Conservation (phyloP, 225 moss, liverwort and hornwort species). For the Sphagnum tenellum region DNA sequence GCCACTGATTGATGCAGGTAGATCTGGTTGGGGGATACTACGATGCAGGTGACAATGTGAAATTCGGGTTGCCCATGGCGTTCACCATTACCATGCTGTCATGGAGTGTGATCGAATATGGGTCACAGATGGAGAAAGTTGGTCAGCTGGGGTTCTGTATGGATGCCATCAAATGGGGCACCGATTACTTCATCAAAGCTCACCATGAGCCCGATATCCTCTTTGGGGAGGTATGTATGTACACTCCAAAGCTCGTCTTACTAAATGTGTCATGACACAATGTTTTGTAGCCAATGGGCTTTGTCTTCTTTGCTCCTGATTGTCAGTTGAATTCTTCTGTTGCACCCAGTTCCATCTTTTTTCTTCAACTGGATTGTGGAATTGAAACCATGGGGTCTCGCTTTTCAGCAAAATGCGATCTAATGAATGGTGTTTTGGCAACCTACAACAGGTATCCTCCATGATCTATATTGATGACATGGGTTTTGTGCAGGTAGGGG, state of each 20-base stretch:
- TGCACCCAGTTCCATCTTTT: background rate
- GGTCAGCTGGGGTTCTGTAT: conserved; percentile 22
- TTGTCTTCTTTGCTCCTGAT: background rate
- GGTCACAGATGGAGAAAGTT: conserved; percentile 16
- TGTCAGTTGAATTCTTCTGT: background rate
- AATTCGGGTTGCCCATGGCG: conserved; percentile 27
- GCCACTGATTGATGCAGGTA: conserved; percentile 7
- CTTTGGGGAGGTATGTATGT: conserved; percentile 14
- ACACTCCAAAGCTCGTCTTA: background rate
- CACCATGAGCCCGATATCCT: conserved; percentile 25
- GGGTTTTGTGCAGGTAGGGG: conserved; percentile 14
- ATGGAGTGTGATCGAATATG: conserved; percentile 26
- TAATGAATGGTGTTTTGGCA: background rate
- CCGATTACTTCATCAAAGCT: conserved; percentile 26
- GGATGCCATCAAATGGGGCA: conserved; percentile 29
- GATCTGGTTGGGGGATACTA: conserved; percentile 33
- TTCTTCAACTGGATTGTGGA: background rate
- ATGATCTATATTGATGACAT: background rate
- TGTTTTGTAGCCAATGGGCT: background rate
- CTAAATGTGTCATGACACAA: background rate
- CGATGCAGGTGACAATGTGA: conserved; percentile 29
- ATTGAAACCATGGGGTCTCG: background rate
- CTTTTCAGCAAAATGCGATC: background rate
- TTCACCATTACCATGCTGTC: conserved; percentile 28
- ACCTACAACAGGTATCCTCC: background rate